Conservation (phyloP, 768 basidiomycete genomes). For the Auriscalpium vulgare region DNA sequence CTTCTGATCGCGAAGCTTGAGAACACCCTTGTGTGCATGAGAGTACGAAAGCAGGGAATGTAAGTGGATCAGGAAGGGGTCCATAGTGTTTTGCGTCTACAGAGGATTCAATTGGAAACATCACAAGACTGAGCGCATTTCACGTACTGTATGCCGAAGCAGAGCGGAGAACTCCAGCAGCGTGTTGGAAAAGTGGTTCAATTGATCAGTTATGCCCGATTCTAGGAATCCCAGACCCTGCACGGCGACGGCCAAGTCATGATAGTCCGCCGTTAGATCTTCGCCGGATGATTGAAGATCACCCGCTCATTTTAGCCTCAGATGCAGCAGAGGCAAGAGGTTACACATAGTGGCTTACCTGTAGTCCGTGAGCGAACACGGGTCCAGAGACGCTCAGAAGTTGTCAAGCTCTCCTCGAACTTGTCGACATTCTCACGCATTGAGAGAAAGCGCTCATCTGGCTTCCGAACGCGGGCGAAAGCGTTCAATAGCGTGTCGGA, state of each 20-base stretch:
- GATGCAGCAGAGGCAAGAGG: constrained; percentile 34
- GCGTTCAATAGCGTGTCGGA: constrained; percentile 96
- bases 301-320: constrained; percentile 84
- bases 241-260: constrained; percentile 91
- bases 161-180: constrained; percentile 91
- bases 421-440: constrained; percentile 93
- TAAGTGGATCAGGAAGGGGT: constrained; percentile 84
- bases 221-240: constrained; percentile 98
- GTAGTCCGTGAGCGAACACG: constrained; percentile 75
- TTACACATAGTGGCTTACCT: constrained; percentile 50
- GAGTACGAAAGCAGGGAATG: constrained; percentile 93
- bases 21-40: constrained; percentile 85
- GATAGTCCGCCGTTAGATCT: constrained; percentile 97
- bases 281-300: constrained; percentile 62
- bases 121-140: not conserved
- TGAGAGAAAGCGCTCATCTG: constrained; percentile 88
- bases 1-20: constrained; percentile 95
- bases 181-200: constrained; percentile 95
- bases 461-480: constrained; percentile 91
- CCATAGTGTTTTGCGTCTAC: constrained; percentile 84
- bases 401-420: constrained; percentile 87
- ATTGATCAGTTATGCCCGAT: constrained; percentile 94
- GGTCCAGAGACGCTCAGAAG: constrained; percentile 75
- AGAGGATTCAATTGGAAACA: not conserved
- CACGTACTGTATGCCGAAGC: constrained; percentile 69